Evolutionary conservation across 202 grass and related monocot species (phyloP).

Genomic region (Carex sylvatica): DNA sequence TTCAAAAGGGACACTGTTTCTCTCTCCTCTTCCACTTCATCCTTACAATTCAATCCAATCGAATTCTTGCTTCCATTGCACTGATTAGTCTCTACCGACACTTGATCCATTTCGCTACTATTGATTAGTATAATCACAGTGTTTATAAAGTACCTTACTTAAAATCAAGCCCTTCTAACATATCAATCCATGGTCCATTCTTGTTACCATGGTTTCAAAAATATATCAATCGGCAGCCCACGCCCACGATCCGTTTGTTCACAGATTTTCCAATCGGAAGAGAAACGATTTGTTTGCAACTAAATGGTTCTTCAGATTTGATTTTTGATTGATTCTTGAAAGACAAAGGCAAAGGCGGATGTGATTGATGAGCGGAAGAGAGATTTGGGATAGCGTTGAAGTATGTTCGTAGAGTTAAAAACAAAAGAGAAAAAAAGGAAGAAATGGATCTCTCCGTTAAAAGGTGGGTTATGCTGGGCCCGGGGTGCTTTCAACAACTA

Average conservation of each 20-base stretch:
- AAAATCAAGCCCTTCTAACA: too few relatives aligned
- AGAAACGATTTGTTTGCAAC: not conserved
- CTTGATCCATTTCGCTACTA: constrained; percentile 33
- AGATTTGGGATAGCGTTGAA: too few relatives aligned
- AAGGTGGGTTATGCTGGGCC: not conserved
- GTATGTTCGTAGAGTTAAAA: too few relatives aligned
- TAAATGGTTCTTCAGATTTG: not conserved
- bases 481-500: too few relatives aligned
- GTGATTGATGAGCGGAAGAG: not conserved
- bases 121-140: not conserved
- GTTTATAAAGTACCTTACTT: too few relatives aligned
- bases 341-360: not conserved
- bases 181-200: too few relatives aligned
- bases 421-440: too few relatives aligned
- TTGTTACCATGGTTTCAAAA: too few relatives aligned
- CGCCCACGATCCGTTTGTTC: too few relatives aligned
- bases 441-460: not conserved
- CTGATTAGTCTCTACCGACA: constrained; percentile 16
- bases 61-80: constrained; percentile 30
- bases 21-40: constrained; percentile 27
- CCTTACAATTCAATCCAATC: constrained; percentile 8
- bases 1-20: constrained; percentile 32
- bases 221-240: too few relatives aligned
- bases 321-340: not conserved
- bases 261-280: not conserved